Evolutionary conservation across 75 land plant genomes (phyloP), one percentile per base, ranked within the genome.

Genomic region (Cryptomeria japonica): DNA sequence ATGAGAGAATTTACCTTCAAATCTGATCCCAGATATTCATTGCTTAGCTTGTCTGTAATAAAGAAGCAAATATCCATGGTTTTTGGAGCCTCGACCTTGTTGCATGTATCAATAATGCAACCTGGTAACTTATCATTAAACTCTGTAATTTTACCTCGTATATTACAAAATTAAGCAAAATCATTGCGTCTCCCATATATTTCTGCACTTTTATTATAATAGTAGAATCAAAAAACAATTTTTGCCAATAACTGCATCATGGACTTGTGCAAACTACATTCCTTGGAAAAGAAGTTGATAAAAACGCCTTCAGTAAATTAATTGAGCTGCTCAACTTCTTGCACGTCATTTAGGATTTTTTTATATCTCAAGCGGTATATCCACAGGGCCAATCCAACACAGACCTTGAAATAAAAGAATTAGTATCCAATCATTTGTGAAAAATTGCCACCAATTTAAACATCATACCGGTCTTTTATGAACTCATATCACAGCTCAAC

Each of bases 391-490:
- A n/a, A n/a, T n/a, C n/a, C n/a, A n/a, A n/a, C n/a, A n/a, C n/a
- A 77, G 80, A 77, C 41, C 37, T 38, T 36, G 80, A 94, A 32
- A 88, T 92, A n/a, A 90, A 39, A 82, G 38, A 19, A 88, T 92
- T 89, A 58, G 94, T 91, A 53, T 53, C 49, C 92, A 90, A 76
- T 46, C 87, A 10, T 87, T 56, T 15, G 16, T 53, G 16, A 53
- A 53, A 61, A 25, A 92, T 89, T 90, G 44, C 87, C 90, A 22
- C 6, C 22, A 13, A 87, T 80, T 22, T 89, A 73, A n/a, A 82
- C 86, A 37, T 87, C 46, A 41, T 80, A 80, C 47, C 25, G 46
- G 25, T 80, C 47, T 39, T 80, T 25, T 22, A 22, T 19, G 42
- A 7, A 11, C 83, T 42, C 46, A 22, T 88, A 41, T 84, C 82